Evolutionary conservation across 768 basidiomycete species (phyloP), one percentile per base, ranked within the genome.

Genomic region (Pleurotus tuber-regium): DNA sequence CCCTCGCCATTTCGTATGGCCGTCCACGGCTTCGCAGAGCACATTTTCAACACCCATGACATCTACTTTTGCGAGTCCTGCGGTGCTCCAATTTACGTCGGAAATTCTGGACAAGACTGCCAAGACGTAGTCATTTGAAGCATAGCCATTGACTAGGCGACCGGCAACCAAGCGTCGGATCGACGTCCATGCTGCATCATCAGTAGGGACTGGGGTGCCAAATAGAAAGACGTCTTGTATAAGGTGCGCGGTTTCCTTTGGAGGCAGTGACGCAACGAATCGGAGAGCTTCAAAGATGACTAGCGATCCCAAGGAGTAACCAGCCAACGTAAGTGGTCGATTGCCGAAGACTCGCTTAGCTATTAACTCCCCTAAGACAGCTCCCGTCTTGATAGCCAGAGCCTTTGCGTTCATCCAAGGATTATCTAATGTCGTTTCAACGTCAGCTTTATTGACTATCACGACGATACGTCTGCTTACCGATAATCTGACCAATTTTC

Each of bases 321-420:
- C 82, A n/a, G 70, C 69, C 42, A 84, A 67, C 1, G 76, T 78
- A 44, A 81, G 65, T 10, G 82, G 82, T 9, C 81, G 73, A 53
- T 68, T 75, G 23, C 80, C 81, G 52, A 83, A 76, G 9, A 74
- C 76, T 30, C 75, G 72, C 46, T 78, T 67, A 5, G 68, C 66
- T 14, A 83, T 68, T 18, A 81, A 69, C 26, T 74, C 75, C 18
- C 76, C 80, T 35, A 84, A 64, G 14, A 84, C 79, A 10, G 69
- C 73, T 11, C 81, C 82, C 16, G 80, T 70, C 58, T 82, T 82
- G 49, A 70, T 55, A 1, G 79, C 78, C 12, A 75, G 68, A n/a
- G 77, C 72, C 53, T 68, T 72, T 9, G 79, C 70, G 58, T 78
- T 79, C 75, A 77, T 76, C 79, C 80, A 82, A 2, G 80, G 80